A percentile compares a stretch with the other conserved stretches of the same genome.
Evolutionary conservation across 2,329 filamentous ascomycete species (phyloP).

Genomic region (Leptodontidium sp.): DNA sequence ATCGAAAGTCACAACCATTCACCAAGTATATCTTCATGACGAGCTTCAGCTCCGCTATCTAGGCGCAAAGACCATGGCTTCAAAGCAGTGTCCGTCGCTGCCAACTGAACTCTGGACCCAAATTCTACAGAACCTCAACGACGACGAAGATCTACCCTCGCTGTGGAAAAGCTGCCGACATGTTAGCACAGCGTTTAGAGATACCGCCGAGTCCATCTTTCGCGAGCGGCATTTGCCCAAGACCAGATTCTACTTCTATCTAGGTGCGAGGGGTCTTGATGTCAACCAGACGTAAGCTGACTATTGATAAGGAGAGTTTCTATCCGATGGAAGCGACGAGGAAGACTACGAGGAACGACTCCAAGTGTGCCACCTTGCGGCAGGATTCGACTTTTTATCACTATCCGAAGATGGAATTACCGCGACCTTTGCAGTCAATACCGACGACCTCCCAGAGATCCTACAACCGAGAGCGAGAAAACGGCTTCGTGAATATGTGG

Average conservation of each 20-base stretch:
- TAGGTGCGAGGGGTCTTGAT: slow-evolving; percentile 25
- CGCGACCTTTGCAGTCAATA: slow-evolving; percentile 16
- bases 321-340: neutral
- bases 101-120: slow-evolving; percentile 36
- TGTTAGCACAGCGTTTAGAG: slow-evolving; percentile 31
- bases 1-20: no score
- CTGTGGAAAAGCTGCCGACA: slow-evolving; percentile 34
- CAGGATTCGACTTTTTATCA: slow-evolving; percentile 16
- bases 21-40: no score
- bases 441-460: slow-evolving; percentile 7
- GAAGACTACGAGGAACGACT: neutral
- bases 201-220: slow-evolving; percentile 31
- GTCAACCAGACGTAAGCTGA: slow-evolving; percentile 5
- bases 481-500: slow-evolving; percentile 11
- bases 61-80: slow-evolving; percentile 1
- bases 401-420: slow-evolving; percentile 26
- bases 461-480: slow-evolving; percentile 12
- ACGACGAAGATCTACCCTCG: slow-evolving; percentile 25
- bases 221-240: slow-evolving; percentile 30
- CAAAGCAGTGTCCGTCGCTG: slow-evolving; percentile 17
- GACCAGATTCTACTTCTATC: slow-evolving; percentile 27
- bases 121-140: slow-evolving; percentile 27
- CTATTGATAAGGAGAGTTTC: neutral
- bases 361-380: neutral
- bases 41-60: neutral